Percentiles rank a stretch among this genome's conserved stretches.
These are phyloP conservation scores for Rhododendron williamsianum DNA, from an alignment of 148 eudicot species.

Conservation along the genomic window DNA sequence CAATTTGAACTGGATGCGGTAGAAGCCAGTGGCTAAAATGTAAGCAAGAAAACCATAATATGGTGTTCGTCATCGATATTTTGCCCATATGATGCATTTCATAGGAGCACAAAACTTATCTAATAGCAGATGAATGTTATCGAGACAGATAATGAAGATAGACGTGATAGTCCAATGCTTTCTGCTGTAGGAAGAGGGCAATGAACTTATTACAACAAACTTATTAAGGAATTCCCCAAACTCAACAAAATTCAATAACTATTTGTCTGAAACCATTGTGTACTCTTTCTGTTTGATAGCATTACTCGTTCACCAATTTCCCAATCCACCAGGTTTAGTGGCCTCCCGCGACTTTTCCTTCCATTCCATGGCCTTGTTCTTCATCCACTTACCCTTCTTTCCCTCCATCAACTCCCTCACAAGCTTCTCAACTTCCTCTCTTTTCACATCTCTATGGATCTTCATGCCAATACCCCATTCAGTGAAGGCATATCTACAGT, in stretches of 20 bases:
- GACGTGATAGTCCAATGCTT: background rate
- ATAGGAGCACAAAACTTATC: background rate
- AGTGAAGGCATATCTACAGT: no score
- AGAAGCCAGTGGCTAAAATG: background rate
- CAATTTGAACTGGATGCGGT: background rate
- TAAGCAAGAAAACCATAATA: background rate
- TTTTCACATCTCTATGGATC: background rate
- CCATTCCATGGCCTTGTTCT: slow-evolving; percentile 2
- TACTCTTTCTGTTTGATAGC: background rate
- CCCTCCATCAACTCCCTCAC: background rate
- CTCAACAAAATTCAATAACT: background rate
- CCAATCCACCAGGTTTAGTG: slow-evolving; percentile 3
- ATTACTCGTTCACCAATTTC: background rate
- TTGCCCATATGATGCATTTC: background rate
- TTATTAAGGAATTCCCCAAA: background rate
- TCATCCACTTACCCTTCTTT: background rate
- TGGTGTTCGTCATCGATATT: background rate
- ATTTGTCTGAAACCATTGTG: background rate
- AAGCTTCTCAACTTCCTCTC: background rate
- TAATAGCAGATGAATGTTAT: background rate
- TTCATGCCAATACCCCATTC: slow-evolving; percentile 1
- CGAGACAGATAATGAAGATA: background rate
- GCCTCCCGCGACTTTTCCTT: slow-evolving; percentile 4
- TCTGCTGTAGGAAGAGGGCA: background rate
- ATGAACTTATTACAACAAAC: background rate